Evolutionary conservation across 164 flowering plant genomes (phyloP).

Genomic region (Vitis riparia): DNA sequence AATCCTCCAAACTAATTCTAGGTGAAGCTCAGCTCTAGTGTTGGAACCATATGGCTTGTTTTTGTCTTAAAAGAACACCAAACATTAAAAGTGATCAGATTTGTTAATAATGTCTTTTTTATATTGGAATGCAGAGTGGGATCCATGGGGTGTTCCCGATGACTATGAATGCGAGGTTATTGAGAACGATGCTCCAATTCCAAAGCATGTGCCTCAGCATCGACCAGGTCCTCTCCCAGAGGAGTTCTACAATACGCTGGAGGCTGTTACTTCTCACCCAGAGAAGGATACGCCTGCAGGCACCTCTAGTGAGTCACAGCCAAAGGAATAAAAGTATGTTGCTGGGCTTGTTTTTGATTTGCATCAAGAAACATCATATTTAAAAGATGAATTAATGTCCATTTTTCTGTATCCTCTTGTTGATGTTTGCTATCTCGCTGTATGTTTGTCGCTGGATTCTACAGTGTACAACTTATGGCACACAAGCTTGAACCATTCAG

Average conservation of each 20-base stretch:
- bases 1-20: too few relatives aligned
- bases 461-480: conserved; percentile 3
- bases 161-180: conserved; percentile 80
- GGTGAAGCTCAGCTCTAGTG: too few relatives aligned
- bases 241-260: conserved; percentile 82
- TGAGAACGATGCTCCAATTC: conserved; percentile 89
- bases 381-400: not conserved
- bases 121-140: conserved; percentile 71
- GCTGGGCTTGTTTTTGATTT: not conserved
- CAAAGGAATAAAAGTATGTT: conserved; percentile 15
- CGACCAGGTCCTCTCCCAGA: conserved; percentile 87
- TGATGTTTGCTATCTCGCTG: conserved; percentile 10
- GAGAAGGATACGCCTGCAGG: conserved; percentile 36
- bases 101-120: not conserved
- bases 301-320: conserved; percentile 35
- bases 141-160: conserved; percentile 95
- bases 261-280: conserved; percentile 38
- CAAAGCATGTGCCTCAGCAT: conserved; percentile 85
- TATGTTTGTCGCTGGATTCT: conserved; percentile 6
- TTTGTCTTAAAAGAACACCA: not conserved
- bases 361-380: not conserved
- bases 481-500: conserved; percentile 8
- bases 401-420: conserved; percentile 7
- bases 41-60: not conserved
- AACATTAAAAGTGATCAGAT: not conserved